Evolutionary conservation across 2,329 filamentous ascomycete genomes (phyloP), one percentile per base, ranked within the genome.

Genomic region (Metarhizium anisopliae): DNA sequence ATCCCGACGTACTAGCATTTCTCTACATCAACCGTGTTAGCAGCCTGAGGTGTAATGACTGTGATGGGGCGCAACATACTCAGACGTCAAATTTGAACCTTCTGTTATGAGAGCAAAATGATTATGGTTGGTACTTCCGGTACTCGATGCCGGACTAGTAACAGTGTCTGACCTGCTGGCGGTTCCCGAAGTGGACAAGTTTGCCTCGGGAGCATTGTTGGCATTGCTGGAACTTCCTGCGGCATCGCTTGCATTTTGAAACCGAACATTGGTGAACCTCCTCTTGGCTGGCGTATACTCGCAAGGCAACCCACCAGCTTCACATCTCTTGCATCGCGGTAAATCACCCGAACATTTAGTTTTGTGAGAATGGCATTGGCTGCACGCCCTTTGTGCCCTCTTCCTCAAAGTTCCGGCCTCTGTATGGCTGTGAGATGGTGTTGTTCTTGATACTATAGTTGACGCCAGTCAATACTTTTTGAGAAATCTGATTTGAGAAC

Each of bases 321-420:
- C 66, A 59, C 73, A 75, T 54, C 73, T 63, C 58, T 69, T 67
- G 58, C 73, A 75, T 32, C 62, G 63, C 6, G 72, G 72, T 50
- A 72, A 55, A 52, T 74, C 72, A 20, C 72, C 71, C 1, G 72
- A 74, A 57, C 73, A 75, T 57, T 73, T 74, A 1, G 72, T 74
- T 61, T 75, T 75, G 60, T 74, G 72, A 3, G 66, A 56, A 58
- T 74, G 72, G 36, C 73, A 75, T 53, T 73, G 66, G 29, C 64
- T 67, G 59, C 73, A 75, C n/a, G 73, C 72, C 52, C 71, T 61
- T 54, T 74, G 73, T 4, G 72, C 72, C 40, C 73, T 68, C 55
- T 73, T 74, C 29, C 73, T 66, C 35, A 70, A 52, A 6, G 72
- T 74, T 6, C 73, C 73, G 7, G 72, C 73, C 58, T 75, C 72